Percentiles rank a stretch among this genome's conserved stretches.
Evolutionary conservation across 768 basidiomycete genomes (phyloP).

Genomic region (Ephemerocybe angulata): DNA sequence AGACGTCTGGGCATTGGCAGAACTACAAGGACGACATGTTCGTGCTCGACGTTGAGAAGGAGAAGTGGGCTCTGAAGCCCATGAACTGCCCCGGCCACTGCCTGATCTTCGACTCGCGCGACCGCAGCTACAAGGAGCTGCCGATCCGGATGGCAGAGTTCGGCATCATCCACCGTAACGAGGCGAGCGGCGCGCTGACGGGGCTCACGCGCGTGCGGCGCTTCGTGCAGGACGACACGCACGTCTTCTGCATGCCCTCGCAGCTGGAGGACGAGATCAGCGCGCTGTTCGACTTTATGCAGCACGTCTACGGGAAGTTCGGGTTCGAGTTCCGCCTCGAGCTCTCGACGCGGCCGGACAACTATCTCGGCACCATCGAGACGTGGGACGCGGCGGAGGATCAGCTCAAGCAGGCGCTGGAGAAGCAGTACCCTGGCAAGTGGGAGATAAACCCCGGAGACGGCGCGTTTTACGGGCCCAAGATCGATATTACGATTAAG

Average conservation of each 20-base stretch:
- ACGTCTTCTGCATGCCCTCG: constrained; percentile 95
- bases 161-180: constrained; percentile 94
- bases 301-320: constrained; percentile 89
- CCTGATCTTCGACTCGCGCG: constrained; percentile 90
- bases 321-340: constrained; percentile 94
- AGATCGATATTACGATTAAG: constrained; percentile 95
- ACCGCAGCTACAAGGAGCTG: constrained; percentile 91
- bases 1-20: constrained; percentile 96
- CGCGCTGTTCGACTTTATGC: constrained; percentile 90
- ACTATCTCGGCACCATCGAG: constrained; percentile 83
- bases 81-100: constrained; percentile 99
- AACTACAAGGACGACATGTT: constrained; percentile 99
- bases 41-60: constrained; percentile 89
- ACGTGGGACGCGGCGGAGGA: constrained; percentile 89
- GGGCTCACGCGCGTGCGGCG: constrained; percentile 91
- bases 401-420: constrained; percentile 83
- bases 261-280: constrained; percentile 90
- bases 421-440: constrained; percentile 79
- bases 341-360: constrained; percentile 94
- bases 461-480: constrained; percentile 99
- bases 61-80: constrained; percentile 92
- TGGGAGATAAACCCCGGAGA: constrained; percentile 96
- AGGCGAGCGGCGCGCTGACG: constrained; percentile 90
- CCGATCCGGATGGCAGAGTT: constrained; percentile 99
- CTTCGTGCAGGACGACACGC: constrained; percentile 97